These are phyloP conservation scores for Teunomyces funiuensis DNA, from an alignment of 805 yeast genomes.

Conservation along the genomic window DNA sequence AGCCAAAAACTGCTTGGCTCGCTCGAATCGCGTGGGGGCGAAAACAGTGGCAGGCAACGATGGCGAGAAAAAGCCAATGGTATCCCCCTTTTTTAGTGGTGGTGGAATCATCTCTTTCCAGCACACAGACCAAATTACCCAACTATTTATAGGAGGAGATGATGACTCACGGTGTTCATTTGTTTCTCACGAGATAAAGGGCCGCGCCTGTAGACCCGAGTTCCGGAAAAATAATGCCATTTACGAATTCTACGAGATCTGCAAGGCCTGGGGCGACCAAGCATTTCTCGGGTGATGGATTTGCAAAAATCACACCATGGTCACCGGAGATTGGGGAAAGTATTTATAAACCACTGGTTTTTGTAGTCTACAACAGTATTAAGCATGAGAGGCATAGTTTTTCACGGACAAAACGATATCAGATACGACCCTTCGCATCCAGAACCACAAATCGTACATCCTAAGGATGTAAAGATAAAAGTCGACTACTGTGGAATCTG, in stretches of 20 bases:
- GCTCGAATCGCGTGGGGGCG: not conserved
- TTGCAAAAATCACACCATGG: not conserved
- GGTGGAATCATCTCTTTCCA: not conserved
- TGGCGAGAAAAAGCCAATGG: not conserved
- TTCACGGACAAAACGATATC: slow-evolving; percentile 3
- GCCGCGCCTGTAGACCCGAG: too few relatives aligned
- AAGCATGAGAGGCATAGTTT: slow-evolving; percentile 7
- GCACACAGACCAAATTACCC: too few relatives aligned
- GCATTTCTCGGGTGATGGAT: not conserved
- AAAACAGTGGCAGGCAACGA: not conserved
- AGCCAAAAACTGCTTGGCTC: not conserved
- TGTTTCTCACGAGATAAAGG: not conserved
- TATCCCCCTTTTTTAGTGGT: not conserved
- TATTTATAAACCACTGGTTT: too few relatives aligned
- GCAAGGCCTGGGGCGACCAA: too few relatives aligned
- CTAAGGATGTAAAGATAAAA: slow-evolving; percentile 4
- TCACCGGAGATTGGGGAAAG: too few relatives aligned
- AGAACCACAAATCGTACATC: slow-evolving; percentile 1
- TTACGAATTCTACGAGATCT: not conserved
- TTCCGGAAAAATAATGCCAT: not conserved
- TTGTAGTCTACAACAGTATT: too few relatives aligned
- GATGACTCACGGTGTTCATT: not conserved
- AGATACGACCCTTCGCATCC: slow-evolving; percentile 4
- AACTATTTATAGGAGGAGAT: too few relatives aligned
- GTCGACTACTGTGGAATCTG: slow-evolving; percentile 7